Percentiles rank a stretch among this genome's conserved stretches.
These are phyloP conservation scores for Sclerotinia glacialis DNA, from an alignment of 2,329 filamentous ascomycete genomes.

Conservation along the genomic window DNA sequence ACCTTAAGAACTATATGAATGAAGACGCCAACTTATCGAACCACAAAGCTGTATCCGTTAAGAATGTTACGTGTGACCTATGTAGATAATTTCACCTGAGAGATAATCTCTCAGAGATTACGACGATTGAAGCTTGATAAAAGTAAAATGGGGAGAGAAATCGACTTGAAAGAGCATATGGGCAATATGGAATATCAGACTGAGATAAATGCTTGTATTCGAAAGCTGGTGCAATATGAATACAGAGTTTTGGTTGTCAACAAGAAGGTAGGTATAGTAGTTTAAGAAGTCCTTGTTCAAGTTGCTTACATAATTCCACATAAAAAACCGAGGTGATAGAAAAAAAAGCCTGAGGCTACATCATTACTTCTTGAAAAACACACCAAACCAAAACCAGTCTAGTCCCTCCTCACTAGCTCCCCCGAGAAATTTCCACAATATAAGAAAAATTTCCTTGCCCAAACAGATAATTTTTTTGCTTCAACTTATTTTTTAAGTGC, in stretches of 20 bases:
- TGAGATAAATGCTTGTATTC: too few species aligned
- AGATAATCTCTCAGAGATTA: too few species aligned
- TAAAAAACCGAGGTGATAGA: too few species aligned
- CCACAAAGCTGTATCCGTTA: not conserved
- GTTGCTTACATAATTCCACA: not conserved
- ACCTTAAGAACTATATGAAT: not conserved
- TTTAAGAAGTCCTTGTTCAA: too few species aligned
- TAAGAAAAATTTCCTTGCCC: not conserved
- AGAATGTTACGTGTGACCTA: too few species aligned
- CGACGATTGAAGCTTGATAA: not conserved
- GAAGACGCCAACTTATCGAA: not conserved
- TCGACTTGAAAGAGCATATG: too few species aligned
- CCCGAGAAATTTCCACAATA: not conserved
- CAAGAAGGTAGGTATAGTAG: too few species aligned
- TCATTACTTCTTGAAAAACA: not conserved
- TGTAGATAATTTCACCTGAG: too few species aligned
- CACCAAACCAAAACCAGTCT: not conserved
- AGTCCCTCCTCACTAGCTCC: not conserved
- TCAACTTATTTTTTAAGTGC: slow-evolving; percentile 34
- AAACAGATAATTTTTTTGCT: not conserved
- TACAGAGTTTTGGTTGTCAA: too few species aligned
- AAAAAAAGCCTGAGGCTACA: not conserved
- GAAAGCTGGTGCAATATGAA: too few species aligned
- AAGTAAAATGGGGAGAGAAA: too few species aligned
- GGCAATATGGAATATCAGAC: too few species aligned